Conservation (phyloP, 345 rosid genomes). For the Salix suchowensis region DNA sequence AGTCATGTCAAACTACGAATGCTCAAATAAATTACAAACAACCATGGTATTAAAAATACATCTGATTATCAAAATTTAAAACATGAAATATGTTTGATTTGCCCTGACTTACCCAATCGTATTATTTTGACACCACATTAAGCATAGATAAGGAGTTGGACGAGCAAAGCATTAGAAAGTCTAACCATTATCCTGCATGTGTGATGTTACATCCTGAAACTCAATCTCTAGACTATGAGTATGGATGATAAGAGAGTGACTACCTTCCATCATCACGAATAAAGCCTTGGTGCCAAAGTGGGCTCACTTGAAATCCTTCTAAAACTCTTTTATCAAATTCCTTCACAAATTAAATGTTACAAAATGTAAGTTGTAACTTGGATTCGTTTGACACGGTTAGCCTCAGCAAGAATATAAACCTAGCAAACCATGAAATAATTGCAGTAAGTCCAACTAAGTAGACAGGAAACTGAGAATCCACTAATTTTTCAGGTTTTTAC, state of each 20-base stretch:
- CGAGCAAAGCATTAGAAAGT: neutral
- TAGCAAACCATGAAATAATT: too few relatives aligned
- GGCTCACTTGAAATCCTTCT: slow-evolving; percentile 92
- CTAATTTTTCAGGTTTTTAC: too few relatives aligned
- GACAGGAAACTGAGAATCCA: too few relatives aligned
- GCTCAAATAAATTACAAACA: neutral
- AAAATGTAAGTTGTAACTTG: slow-evolving; percentile 3
- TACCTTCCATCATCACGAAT: slow-evolving; percentile 77
- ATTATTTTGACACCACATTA: too few relatives aligned
- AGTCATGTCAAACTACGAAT: slow-evolving; percentile 1
- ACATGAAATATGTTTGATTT: neutral
- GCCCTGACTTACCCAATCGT: neutral
- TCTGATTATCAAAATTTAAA: neutral
- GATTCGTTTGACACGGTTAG: neutral
- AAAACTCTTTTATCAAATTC: slow-evolving; percentile 64
- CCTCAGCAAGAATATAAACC: too few relatives aligned
- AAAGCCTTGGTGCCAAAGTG: slow-evolving; percentile 93
- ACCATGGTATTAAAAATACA: neutral
- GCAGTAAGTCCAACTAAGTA: too few relatives aligned
- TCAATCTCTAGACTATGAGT: neutral
- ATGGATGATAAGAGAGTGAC: neutral
- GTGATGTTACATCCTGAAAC: neutral
- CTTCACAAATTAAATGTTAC: slow-evolving; percentile 32
- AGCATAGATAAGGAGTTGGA: neutral
- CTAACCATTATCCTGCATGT: neutral